phyloP scores from a whole-genome alignment of 257 asterid genomes.

The Cynanchum wilfordii region DNA sequence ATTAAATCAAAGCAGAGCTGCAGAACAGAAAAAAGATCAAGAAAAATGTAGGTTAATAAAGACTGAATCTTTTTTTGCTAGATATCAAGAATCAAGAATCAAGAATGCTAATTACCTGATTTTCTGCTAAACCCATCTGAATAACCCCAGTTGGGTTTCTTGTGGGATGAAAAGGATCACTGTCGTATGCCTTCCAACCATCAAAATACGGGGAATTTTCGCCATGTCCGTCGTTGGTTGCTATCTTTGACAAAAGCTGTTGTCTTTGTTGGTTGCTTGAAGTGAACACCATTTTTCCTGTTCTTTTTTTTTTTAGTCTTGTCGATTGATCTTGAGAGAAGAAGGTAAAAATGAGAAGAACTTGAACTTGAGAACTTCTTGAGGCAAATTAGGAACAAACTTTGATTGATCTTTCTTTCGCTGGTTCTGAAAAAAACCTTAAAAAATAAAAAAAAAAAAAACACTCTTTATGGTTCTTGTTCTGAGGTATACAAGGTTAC shows the following conservation, averaged over 20 bases:
- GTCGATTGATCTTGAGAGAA: not conserved
- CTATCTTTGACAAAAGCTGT: slow-evolving; percentile 30
- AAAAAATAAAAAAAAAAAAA: not conserved
- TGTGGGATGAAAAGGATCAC: slow-evolving; percentile 27
- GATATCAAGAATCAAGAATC: not conserved
- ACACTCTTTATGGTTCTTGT: not conserved
- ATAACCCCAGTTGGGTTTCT: slow-evolving; percentile 23
- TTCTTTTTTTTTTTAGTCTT: not conserved
- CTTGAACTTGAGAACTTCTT: not conserved
- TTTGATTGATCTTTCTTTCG: not conserved
- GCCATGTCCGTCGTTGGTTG: slow-evolving; percentile 37
- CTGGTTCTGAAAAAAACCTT: not conserved
- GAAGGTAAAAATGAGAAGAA: not conserved
- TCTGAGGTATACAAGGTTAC: not conserved
- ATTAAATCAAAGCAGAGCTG: slow-evolving; percentile 32
- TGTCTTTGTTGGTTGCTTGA: slow-evolving; percentile 11
- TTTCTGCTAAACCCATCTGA: slow-evolving; percentile 37
- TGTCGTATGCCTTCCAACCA: slow-evolving; percentile 46
- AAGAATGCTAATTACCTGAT: slow-evolving; percentile 19
- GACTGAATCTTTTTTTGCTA: no score
- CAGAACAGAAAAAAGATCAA: not conserved
- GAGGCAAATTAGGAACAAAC: not conserved
- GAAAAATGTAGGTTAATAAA: not conserved
- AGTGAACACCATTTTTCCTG: slow-evolving; percentile 14
- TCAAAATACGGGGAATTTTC: slow-evolving; percentile 39